Evolutionary conservation across 2,329 filamentous ascomycete genomes (phyloP).

Genomic region (Colletotrichum sp.): DNA sequence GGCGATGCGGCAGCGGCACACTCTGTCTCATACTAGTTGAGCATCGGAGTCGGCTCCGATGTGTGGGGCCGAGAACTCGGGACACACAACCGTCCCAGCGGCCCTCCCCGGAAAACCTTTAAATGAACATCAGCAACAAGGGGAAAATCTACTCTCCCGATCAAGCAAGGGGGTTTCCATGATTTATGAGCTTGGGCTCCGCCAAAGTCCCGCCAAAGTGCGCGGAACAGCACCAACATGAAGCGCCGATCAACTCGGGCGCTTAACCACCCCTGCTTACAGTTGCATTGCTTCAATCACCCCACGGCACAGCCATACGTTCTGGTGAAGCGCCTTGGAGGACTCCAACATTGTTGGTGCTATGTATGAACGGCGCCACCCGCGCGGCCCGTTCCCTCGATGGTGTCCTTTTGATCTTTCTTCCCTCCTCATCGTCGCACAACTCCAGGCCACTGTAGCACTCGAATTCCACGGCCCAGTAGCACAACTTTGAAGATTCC

Average conservation of each 20-base stretch:
- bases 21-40: background rate
- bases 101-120: background rate
- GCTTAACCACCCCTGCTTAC: background rate
- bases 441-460: rapidly evolving
- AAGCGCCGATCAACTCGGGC: background rate
- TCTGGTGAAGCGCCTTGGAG: background rate
- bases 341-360: background rate
- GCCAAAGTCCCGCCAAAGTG: background rate
- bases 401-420: background rate
- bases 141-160: too few species aligned
- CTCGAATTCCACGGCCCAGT: rapidly evolving
- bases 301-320: background rate
- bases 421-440: background rate
- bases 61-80: background rate
- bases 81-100: background rate
- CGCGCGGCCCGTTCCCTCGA: background rate
- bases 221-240: background rate
- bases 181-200: background rate
- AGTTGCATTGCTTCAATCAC: background rate
- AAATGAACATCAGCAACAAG: background rate
- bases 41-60: background rate
- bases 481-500: background rate
- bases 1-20: background rate
- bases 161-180: rapidly evolving
- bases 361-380: background rate